Evolutionary conservation across 78 protist genomes (phyloP).

Genomic region (Speleostelium caveatum): DNA sequence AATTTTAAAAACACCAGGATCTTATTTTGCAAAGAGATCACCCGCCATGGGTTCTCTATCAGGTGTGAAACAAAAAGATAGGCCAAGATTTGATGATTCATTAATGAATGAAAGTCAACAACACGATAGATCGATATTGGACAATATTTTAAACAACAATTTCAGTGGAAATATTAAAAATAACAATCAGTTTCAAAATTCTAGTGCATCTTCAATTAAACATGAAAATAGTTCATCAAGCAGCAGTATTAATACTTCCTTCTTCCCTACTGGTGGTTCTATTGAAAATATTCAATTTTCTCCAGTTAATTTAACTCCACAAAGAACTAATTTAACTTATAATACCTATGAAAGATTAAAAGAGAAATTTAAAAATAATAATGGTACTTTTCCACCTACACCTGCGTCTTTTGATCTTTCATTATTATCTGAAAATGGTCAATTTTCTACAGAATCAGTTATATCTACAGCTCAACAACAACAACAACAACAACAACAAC

Average conservation of each 20-base stretch:
- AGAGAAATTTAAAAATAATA: not conserved
- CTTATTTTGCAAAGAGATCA: constrained; percentile 11
- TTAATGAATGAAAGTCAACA: not conserved
- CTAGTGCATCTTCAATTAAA: too few relatives aligned
- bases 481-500: constrained; percentile 23
- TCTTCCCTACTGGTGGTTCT: too few relatives aligned
- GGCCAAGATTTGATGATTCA: not conserved
- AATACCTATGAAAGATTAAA: constrained; percentile 6
- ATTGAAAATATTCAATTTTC: not conserved
- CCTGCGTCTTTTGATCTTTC: not conserved
- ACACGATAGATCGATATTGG: too few relatives aligned
- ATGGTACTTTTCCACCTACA: too few relatives aligned
- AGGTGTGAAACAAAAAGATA: not conserved
- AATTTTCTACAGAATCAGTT: not conserved
- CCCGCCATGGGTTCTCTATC: constrained; percentile 14
- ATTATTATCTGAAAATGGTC: not conserved
- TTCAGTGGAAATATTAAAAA: too few relatives aligned
- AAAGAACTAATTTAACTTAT: not conserved
- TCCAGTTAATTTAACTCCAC: constrained; percentile 12
- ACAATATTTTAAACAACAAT: too few relatives aligned
- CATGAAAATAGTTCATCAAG: too few relatives aligned
- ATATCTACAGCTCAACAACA: not conserved
- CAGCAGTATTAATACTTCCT: too few relatives aligned
- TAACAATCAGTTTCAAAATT: too few relatives aligned
- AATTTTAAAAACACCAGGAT: constrained; percentile 16